Percentiles rank a stretch among this genome's conserved stretches.
Conservation (phyloP, 441 rosid species). For the Gossypium schwendimanii region DNA sequence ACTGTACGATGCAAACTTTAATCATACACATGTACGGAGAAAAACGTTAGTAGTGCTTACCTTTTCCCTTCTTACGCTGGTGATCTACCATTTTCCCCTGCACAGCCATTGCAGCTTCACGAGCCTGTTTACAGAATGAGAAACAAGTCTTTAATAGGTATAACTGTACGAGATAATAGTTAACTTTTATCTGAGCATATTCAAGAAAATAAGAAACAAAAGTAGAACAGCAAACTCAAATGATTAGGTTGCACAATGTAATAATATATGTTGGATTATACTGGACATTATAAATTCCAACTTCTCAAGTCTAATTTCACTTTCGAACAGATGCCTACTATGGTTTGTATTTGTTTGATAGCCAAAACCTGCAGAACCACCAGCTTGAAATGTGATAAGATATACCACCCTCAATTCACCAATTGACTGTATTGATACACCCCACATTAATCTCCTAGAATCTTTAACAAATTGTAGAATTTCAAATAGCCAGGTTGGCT, state of each 20-base stretch:
- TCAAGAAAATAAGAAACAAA: not conserved
- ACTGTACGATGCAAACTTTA: not conserved
- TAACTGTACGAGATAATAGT: not conserved
- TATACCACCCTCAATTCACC: not conserved
- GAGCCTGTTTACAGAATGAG: conserved; percentile 51
- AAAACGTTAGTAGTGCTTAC: conserved; percentile 29
- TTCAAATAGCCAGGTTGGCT: not conserved
- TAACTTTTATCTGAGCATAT: not conserved
- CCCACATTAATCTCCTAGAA: not conserved
- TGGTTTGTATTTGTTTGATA: not conserved
- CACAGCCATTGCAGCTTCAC: conserved; percentile 82
- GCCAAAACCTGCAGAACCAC: not conserved
- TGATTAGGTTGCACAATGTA: not conserved
- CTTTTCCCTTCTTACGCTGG: conserved; percentile 95
- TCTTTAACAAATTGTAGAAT: not conserved
- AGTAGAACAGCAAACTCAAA: not conserved
- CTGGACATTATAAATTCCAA: not conserved
- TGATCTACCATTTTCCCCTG: conserved; percentile 90
- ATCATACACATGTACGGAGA: not conserved
- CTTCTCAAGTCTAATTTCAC: not conserved
- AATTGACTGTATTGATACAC: not conserved
- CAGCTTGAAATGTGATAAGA: not conserved
- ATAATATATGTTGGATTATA: not conserved
- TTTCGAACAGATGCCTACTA: not conserved
- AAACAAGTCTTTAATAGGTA: not conserved